Conservation (phyloP, 805 yeast genomes). For the Nakazawaea populi region DNA sequence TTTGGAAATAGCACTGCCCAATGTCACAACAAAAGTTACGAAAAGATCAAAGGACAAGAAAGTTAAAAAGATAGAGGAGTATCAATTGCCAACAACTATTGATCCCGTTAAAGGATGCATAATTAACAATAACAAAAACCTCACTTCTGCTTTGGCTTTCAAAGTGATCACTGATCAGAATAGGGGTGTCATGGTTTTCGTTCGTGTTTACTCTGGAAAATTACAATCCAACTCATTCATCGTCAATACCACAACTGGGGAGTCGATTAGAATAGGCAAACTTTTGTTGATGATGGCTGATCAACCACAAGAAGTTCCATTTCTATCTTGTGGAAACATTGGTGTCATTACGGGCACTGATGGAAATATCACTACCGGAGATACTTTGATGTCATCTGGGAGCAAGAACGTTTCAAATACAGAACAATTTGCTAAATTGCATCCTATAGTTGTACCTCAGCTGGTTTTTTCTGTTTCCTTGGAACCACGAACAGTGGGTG, state of each 20-base stretch:
- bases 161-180: constrained; percentile 84
- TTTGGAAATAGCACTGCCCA: constrained; percentile 52
- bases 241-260: constrained; percentile 64
- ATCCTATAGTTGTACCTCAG: constrained; percentile 83
- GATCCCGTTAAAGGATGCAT: constrained; percentile 42
- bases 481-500: constrained; percentile 82
- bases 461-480: constrained; percentile 85
- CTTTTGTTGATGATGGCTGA: constrained; percentile 86
- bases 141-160: constrained; percentile 81
- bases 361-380: constrained; percentile 80
- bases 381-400: constrained; percentile 69
- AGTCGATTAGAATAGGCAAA: constrained; percentile 59
- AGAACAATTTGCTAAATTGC: constrained; percentile 42
- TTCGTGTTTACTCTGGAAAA: constrained; percentile 83
- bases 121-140: constrained; percentile 49
- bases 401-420: constrained; percentile 29
- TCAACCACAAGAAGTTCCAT: constrained; percentile 62
- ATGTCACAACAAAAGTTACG: constrained; percentile 28
- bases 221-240: constrained; percentile 58
- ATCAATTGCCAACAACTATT: constrained; percentile 26
- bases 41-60: constrained; percentile 16
- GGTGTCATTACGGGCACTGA: constrained; percentile 79
- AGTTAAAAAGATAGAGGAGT: constrained; percentile 11
- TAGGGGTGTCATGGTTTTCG: constrained; percentile 77
- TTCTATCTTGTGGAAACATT: constrained; percentile 71